Conservation (phyloP, 768 basidiomycete genomes). For the Russula sp. region DNA sequence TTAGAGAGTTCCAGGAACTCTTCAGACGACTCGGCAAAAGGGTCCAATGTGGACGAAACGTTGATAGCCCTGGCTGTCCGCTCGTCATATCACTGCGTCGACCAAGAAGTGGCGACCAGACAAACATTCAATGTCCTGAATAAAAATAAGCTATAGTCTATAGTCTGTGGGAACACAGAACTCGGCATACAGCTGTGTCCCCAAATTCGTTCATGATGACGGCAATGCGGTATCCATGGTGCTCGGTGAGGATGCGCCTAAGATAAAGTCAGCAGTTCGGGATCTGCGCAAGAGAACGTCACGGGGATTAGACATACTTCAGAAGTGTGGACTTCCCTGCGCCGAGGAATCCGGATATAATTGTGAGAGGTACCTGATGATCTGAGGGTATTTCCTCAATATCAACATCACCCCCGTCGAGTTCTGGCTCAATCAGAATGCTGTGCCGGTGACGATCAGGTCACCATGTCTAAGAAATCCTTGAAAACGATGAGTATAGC, state of each 20-base stretch:
- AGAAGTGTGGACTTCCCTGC: slow-evolving; percentile 92
- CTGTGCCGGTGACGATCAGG: neutral
- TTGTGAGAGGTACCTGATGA: slow-evolving; percentile 71
- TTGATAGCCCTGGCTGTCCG: slow-evolving; percentile 76
- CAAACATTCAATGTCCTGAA: slow-evolving; percentile 86
- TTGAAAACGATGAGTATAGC: neutral
- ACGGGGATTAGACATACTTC: slow-evolving; percentile 40
- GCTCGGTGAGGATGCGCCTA: slow-evolving; percentile 83
- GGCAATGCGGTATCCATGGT: slow-evolving; percentile 92
- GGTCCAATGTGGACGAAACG: slow-evolving; percentile 59
- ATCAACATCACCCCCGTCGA: neutral
- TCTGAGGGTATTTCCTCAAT: neutral
- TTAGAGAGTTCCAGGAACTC: slow-evolving; percentile 91
- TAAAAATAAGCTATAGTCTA: slow-evolving; percentile 22
- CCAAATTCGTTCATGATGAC: slow-evolving; percentile 99
- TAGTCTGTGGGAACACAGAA: slow-evolving; percentile 1
- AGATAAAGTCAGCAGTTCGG: neutral
- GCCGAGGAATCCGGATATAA: slow-evolving; percentile 92
- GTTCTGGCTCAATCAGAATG: slow-evolving; percentile 2
- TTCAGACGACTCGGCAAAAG: slow-evolving; percentile 57
- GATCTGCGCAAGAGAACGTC: neutral
- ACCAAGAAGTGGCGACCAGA: neutral
- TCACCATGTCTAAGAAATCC: neutral
- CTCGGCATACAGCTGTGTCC: slow-evolving; percentile 71
- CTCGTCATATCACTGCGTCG: neutral